Base-by-base conservation (phyloP, 2,329 filamentous ascomycete genomes). In the Xylaria hypoxylon region DNA sequence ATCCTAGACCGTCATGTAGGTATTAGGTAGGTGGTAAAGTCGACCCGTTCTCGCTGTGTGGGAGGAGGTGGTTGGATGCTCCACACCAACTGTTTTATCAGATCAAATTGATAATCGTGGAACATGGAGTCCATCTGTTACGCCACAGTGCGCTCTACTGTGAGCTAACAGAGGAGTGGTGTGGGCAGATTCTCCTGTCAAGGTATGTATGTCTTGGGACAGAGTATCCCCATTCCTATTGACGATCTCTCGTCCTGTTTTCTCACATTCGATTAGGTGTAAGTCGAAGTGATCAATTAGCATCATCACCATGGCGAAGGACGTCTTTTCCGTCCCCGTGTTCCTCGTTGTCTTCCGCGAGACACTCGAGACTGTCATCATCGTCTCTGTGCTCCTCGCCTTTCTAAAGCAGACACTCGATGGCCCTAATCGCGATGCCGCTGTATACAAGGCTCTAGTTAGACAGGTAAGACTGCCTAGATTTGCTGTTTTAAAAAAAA, bases 341-440 rank as follows among this genome's bases (percentile, higher is more conserved):
- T 97, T 97, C 82, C 94, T 97, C 82, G 92, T 97, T 78, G 90
- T 92, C 80, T 96, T 97, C 78, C 89, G 94, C 76, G 94, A 97
- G 81, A 89, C 89, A 47, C 83, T 97, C 53, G 93, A 97, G 82
- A 92, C 91, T 0, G 90, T 87, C 74, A 93, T 97, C 75, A 92
- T 97, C 73, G 89, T 96, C 69, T 95, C 93, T 0, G 91, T 97
- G n/a, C 83, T 97, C 38, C 86, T 97, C 45, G 89, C 93, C 24
- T 96, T 96, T 77, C 82, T 96, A 65, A 96, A 95, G 79, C 92
- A 96, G 78, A 92, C 90, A 2, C 85, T 96, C 42, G 83, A 83
- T 66, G 88, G 88, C 0, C 87, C 89, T 10, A 84, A 89, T 62
- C 80, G 85, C 65, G 89, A 94, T 80, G 80, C 79, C 5, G 76